These are phyloP conservation scores for Trichosporon asahii DNA, from an alignment of 1,284 basidiomycete genomes.

Conservation along the genomic window DNA sequence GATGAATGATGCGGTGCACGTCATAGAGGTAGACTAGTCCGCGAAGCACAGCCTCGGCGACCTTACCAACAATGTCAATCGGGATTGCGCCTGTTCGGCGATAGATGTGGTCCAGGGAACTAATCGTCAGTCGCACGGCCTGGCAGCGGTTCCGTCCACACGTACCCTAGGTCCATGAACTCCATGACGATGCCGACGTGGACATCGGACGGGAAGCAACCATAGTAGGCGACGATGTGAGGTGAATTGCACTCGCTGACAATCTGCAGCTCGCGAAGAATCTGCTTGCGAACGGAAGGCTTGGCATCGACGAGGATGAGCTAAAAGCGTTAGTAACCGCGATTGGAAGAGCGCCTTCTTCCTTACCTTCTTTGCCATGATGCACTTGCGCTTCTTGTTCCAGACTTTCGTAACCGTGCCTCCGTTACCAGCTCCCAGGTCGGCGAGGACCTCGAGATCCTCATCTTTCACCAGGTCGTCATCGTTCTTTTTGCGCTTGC, in stretches of 20 bases:
- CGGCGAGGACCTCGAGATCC: constrained; percentile 76
- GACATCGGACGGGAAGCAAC: constrained; percentile 91
- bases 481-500: constrained; percentile 56
- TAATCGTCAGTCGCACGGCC: constrained; percentile 28
- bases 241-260: constrained; percentile 94
- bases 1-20: constrained; percentile 97
- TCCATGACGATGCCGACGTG: constrained; percentile 99
- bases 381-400: constrained; percentile 79
- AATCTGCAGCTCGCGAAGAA: constrained; percentile 94
- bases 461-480: constrained; percentile 73
- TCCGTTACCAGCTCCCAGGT: constrained; percentile 95
- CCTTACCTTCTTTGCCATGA: constrained; percentile 92
- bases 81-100: constrained; percentile 86
- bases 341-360: background rate
- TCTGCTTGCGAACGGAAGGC: constrained; percentile 94
- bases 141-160: background rate
- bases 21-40: constrained; percentile 98
- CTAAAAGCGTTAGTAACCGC: constrained; percentile 52
- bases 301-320: constrained; percentile 98
- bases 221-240: constrained; percentile 94
- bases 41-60: constrained; percentile 87
- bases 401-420: constrained; percentile 96
- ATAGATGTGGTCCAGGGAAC: constrained; percentile 83
- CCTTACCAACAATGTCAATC: constrained; percentile 82
- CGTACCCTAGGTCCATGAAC: constrained; percentile 72